Evolutionary conservation across 1,139 yeast species (phyloP).

Genomic region (Wickerhamomyces sp.): DNA sequence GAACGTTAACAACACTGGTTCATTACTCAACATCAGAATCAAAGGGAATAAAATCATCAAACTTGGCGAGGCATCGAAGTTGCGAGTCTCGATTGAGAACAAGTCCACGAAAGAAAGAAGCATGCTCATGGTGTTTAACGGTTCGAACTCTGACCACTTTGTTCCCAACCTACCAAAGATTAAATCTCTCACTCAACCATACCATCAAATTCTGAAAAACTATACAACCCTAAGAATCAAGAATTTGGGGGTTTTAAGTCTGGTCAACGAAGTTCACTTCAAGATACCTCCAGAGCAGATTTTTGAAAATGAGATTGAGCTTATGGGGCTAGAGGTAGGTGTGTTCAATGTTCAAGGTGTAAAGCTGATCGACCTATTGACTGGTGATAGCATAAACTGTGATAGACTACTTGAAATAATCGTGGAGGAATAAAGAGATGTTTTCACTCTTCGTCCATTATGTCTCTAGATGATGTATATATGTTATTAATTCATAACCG

Average conservation of each 20-base stretch:
- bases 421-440: conserved; percentile 33
- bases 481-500: not conserved
- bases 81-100: conserved; percentile 69
- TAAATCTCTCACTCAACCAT: conserved; percentile 18
- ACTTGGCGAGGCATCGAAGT: conserved; percentile 55
- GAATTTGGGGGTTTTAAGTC: conserved; percentile 48
- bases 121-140: conserved; percentile 27
- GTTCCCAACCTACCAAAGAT: conserved; percentile 29
- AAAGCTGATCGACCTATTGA: conserved; percentile 53
- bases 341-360: conserved; percentile 62
- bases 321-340: conserved; percentile 64
- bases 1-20: conserved; percentile 30
- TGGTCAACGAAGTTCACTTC: conserved; percentile 53
- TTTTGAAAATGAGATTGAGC: conserved; percentile 55
- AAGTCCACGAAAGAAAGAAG: conserved; percentile 42
- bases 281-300: conserved; percentile 61
- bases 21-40: conserved; percentile 56
- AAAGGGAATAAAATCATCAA: conserved; percentile 57
- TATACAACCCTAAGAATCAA: conserved; percentile 37
- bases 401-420: conserved; percentile 68
- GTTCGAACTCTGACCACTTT: conserved; percentile 26
- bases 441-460: too few species aligned
- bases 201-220: conserved; percentile 22
- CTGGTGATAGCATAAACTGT: conserved; percentile 70
- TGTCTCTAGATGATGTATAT: too few species aligned